Percentiles rank a stretch among this genome's conserved stretches.
phyloP scores from a whole-genome alignment of 2,329 filamentous ascomycete genomes.

The Zasmidium citrigriseum region DNA sequence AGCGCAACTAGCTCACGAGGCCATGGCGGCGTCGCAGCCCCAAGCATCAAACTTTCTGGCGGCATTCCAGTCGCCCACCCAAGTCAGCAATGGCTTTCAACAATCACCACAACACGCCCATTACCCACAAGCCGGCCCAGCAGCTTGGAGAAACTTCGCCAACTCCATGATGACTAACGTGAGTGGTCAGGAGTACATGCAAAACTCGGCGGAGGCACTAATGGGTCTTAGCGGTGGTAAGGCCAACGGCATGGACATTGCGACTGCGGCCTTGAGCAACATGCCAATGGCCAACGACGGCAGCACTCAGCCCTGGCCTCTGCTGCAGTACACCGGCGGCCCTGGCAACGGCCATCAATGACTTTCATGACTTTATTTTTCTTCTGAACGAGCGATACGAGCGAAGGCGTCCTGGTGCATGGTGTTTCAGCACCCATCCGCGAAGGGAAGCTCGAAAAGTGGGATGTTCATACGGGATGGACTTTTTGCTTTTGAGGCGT shows the following conservation, averaged over 20 bases:
- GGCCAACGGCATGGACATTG: constrained; percentile 11
- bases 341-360: background rate
- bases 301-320: constrained; percentile 26
- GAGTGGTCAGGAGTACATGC: constrained; percentile 18
- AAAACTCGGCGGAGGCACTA: constrained; percentile 12
- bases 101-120: constrained; percentile 11
- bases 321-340: constrained; percentile 22
- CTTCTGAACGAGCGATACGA: background rate
- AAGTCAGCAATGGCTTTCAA: constrained; percentile 12
- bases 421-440: background rate
- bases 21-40: constrained; percentile 7
- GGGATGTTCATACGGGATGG: background rate
- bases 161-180: constrained; percentile 29
- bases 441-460: no score
- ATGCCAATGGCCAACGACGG: constrained; percentile 25
- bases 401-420: background rate
- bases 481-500: background rate
- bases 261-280: constrained; percentile 19
- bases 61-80: constrained; percentile 20
- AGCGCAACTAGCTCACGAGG: constrained; percentile 21
- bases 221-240: constrained; percentile 19
- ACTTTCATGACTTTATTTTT: background rate
- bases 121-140: constrained; percentile 24
- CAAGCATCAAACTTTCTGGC: constrained; percentile 21
- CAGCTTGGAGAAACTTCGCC: constrained; percentile 36